These are phyloP conservation scores for Phialophora verrucosa DNA, from an alignment of 2,329 filamentous ascomycete genomes.

Conservation along the genomic window DNA sequence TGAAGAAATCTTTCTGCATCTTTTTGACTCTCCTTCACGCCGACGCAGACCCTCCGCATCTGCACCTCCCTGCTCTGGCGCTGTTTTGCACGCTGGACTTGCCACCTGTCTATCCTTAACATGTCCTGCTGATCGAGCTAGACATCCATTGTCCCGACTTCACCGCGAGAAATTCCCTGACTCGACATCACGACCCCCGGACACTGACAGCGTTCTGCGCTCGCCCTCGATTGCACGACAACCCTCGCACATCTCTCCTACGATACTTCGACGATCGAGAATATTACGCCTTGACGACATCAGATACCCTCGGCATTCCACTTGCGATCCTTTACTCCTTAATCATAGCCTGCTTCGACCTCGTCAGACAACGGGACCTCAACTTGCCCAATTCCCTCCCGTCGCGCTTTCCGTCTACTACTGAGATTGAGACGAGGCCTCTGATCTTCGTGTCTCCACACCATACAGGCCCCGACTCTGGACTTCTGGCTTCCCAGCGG, in stretches of 20 bases:
- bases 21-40: slow-evolving; percentile 20
- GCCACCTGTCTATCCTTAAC: slow-evolving; percentile 27
- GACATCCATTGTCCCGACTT: slow-evolving; percentile 25
- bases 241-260: background rate
- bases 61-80: slow-evolving; percentile 18
- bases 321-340: slow-evolving; percentile 23
- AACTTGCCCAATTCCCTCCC: background rate
- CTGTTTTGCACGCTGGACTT: slow-evolving; percentile 14
- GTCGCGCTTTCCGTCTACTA: background rate
- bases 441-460: background rate
- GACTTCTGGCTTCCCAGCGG: background rate
- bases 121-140: slow-evolving; percentile 28
- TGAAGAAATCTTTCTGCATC: slow-evolving; percentile 23
- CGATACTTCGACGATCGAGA: slow-evolving; percentile 5
- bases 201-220: slow-evolving; percentile 4
- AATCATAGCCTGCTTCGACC: slow-evolving; percentile 3
- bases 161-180: slow-evolving; percentile 5
- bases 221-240: background rate
- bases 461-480: background rate
- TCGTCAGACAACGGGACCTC: background rate
- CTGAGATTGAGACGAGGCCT: background rate
- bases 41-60: slow-evolving; percentile 15
- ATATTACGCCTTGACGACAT: slow-evolving; percentile 19
- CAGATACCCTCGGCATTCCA: slow-evolving; percentile 8
- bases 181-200: background rate